Evolutionary conservation across 768 basidiomycete species (phyloP), one percentile per base, ranked within the genome.

Genomic region (Agaricus bisporus): DNA sequence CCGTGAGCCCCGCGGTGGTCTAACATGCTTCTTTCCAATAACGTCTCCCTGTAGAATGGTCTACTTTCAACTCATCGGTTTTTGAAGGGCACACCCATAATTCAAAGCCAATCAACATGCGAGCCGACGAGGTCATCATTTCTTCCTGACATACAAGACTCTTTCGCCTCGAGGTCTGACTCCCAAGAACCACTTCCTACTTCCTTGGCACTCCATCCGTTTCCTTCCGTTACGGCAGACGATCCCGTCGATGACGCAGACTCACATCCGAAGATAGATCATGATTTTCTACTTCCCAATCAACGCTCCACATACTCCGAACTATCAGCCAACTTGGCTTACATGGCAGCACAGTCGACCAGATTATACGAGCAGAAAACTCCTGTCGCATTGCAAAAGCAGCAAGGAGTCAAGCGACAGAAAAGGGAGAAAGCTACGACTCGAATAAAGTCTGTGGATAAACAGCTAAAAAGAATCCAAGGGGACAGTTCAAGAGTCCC

Each of bases 281-380:
- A 48, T 18, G 8, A 39, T 7, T 17, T 28, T 20, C 12, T 54
- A 12, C 32, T 36, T 7, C 53, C 53, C 6, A 28, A 42, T 20
- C 53, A 54, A 36, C 41, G 42, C 15, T 54, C 53, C 8, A 48
- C 38, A 26, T 54, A 54, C 25, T 54, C 53, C n/a, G 53, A 54
- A 14, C 29, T 54, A 17, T 48, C 53, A 7, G 53, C 46, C 28
- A 54, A 54, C 25, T 46, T 54, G 14, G 32, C 22, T 3, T 54
- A 54, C 14, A 41, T 54, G 46, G 17, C 46, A 12, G 18, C 53
- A 3, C 29, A 48, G 2, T 48, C 53, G 3, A 32, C 11, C 32
- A 7, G 32, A 32, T 17, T 7, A n/a, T 26, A 18, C 6, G 15
- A 17, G 9, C 37, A 47, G 5, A 26, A 15, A 2, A 46, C 9